Evolutionary conservation across 345 rosid species (phyloP), one percentile per base, ranked within the genome.

Genomic region (Moricandia arvensis): DNA sequence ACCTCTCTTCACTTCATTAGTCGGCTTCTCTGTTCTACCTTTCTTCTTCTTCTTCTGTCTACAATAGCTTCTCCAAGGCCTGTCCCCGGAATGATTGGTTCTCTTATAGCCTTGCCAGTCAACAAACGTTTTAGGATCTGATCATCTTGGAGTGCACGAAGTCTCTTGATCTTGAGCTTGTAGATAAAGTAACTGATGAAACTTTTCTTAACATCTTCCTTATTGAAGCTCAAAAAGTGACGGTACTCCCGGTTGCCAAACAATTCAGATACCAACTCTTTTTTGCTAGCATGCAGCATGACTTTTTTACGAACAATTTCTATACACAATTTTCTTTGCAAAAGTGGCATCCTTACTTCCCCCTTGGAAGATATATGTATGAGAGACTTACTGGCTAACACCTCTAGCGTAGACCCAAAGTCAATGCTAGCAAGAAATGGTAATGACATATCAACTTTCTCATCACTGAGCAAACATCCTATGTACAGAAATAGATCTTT

Each of bases 1-100:
- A 54, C 30, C n/a, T 21, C 59, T 18, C 59, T 54, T 54, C 59
- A 54, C 30, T 53, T 54, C 59, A 54, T 54, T 21, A 54, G 30
- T 21, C 59, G 29, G 21, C n/a, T 54, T 30, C n/a, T 54, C 30
- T 54, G 59, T 10, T 9, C 30, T 54, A 54, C 30, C 30, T 21
- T 54, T 54, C 59, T 54, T 45, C 53, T n/a, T 45, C 53, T 45
- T 54, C 59, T 54, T 21, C 59, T 54, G 59, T 54, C 59, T 54
- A 21, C 27, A 21, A 21, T 4, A 21, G 59, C 59, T 21, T 54
- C 59, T 21, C 59, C 59, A 54, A 54, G 59, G 59, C 59, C 3
- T 21, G 27, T 54, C 59, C 11, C 59, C n/a, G 3, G 7, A 54
- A 21, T 54, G 59, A 3, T 54, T 4, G 59, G 9, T 9, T 54